These are phyloP conservation scores for Alternaria gansuensis DNA, from an alignment of 2,329 filamentous ascomycete genomes.

Conservation along the genomic window DNA sequence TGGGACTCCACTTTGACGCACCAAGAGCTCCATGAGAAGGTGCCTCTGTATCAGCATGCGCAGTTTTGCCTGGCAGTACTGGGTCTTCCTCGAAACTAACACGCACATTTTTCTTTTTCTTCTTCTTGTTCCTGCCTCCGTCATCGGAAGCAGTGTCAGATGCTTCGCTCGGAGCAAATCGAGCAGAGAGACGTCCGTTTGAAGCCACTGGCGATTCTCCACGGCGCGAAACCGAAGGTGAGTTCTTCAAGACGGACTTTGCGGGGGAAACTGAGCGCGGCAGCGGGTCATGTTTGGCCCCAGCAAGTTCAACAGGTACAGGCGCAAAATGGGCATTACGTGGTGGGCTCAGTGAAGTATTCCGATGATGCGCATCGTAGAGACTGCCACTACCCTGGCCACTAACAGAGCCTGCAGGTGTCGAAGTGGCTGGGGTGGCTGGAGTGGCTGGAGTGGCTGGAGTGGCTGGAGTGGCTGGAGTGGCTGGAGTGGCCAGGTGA, in stretches of 20 bases:
- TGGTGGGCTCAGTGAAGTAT: conserved; percentile 66
- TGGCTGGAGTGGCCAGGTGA: conserved; percentile 24
- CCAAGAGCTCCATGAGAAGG: conserved; percentile 35
- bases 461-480: conserved; percentile 16
- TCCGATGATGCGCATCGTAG: conserved; percentile 40
- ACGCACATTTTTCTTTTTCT: conserved; percentile 67
- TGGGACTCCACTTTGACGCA: conserved; percentile 57
- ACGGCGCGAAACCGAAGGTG: conserved; percentile 62
- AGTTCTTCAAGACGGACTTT: conserved; percentile 78
- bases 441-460: conserved; percentile 18
- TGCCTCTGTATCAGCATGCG: conserved; percentile 34
- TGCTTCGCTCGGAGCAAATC: conserved; percentile 61
- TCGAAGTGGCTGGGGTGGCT: conserved; percentile 15
- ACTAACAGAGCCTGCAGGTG: conserved; percentile 20
- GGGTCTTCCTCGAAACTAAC: conserved; percentile 83
- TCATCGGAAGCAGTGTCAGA: conserved; percentile 65
- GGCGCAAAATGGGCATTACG: conserved; percentile 73
- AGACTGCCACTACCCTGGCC: conserved; percentile 28
- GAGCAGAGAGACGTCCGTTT: conserved; percentile 61
- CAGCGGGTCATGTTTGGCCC: conserved; percentile 73
- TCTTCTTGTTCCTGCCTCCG: conserved; percentile 54
- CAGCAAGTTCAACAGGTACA: conserved; percentile 61
- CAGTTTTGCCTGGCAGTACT: conserved; percentile 61
- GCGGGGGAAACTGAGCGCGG: conserved; percentile 76
- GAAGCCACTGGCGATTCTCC: conserved; percentile 57